phyloP scores from a whole-genome alignment of 164 flowering plant species.

The Cinnamomum micranthum region DNA sequence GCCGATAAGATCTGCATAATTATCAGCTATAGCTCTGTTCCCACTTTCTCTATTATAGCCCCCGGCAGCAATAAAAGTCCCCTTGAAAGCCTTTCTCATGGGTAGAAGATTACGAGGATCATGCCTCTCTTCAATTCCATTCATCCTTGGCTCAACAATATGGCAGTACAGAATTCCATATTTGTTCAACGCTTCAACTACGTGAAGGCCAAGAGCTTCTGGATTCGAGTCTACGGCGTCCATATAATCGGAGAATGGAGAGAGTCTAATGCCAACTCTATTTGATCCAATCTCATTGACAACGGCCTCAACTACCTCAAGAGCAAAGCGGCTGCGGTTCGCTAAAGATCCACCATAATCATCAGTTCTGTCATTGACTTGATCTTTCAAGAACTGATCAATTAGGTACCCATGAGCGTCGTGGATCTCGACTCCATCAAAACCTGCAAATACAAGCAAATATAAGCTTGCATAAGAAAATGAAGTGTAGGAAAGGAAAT shows the following conservation, averaged over 20 bases:
- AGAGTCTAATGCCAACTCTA: slow-evolving; percentile 12
- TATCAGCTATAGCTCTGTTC: slow-evolving; percentile 31
- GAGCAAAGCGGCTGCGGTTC: slow-evolving; percentile 12
- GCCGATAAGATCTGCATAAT: slow-evolving; percentile 28
- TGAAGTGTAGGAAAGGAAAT: no score
- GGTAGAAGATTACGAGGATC: slow-evolving; percentile 35
- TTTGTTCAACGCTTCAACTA: slow-evolving; percentile 42
- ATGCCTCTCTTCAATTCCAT: slow-evolving; percentile 14
- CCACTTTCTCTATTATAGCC: slow-evolving; percentile 45
- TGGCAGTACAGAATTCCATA: slow-evolving; percentile 41
- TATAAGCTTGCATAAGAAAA: no score
- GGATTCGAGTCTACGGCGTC: slow-evolving; percentile 53
- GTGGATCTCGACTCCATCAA: slow-evolving; percentile 57
- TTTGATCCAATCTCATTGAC: slow-evolving; percentile 10
- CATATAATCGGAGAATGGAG: slow-evolving; percentile 13
- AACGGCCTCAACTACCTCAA: slow-evolving; percentile 5
- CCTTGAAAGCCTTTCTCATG: slow-evolving; percentile 46
- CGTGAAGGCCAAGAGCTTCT: slow-evolving; percentile 41
- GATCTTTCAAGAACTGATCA: slow-evolving; percentile 42
- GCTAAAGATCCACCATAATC: slow-evolving; percentile 3
- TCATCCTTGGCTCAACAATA: slow-evolving; percentile 48
- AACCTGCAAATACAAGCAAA: slow-evolving; percentile 14
- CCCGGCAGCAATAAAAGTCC: slow-evolving; percentile 41
- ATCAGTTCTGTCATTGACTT: slow-evolving; percentile 6
- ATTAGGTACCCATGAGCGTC: slow-evolving; percentile 37